phyloP scores from a whole-genome alignment of 2,329 filamentous ascomycete genomes.

The Colletotrichum lini region DNA sequence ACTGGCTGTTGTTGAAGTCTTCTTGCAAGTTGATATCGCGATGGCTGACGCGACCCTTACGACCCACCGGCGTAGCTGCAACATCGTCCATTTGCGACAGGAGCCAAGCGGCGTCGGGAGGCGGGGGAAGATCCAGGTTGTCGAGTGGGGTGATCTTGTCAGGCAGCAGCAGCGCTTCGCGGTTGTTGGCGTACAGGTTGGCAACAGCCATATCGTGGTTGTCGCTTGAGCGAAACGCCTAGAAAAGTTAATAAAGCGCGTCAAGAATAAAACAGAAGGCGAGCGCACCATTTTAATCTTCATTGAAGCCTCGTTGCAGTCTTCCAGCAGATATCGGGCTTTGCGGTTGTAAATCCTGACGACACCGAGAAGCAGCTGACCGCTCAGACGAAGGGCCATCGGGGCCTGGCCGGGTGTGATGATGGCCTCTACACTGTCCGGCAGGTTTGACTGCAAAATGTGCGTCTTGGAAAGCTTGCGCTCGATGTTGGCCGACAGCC shows the following conservation, averaged over 20 bases:
- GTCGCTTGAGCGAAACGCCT: slow-evolving; percentile 94
- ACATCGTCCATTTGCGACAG: slow-evolving; percentile 81
- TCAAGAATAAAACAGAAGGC: not conserved
- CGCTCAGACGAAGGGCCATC: slow-evolving; percentile 93
- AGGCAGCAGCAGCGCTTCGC: slow-evolving; percentile 88
- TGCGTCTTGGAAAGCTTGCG: slow-evolving; percentile 98
- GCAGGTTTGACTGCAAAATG: slow-evolving; percentile 93
- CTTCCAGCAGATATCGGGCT: slow-evolving; percentile 94
- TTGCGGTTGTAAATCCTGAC: slow-evolving; percentile 98
- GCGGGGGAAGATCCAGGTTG: slow-evolving; percentile 80
- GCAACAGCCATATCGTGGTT: slow-evolving; percentile 92
- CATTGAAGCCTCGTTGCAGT: slow-evolving; percentile 96
- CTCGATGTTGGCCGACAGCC: slow-evolving; percentile 98
- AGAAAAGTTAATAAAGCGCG: slow-evolving; percentile 51
- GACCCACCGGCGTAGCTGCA: slow-evolving; percentile 67
- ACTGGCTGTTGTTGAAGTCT: slow-evolving; percentile 82
- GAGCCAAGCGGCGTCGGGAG: slow-evolving; percentile 89
- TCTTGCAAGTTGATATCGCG: slow-evolving; percentile 79
- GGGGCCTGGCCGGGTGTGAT: slow-evolving; percentile 94
- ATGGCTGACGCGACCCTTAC: slow-evolving; percentile 71
- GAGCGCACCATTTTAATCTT: slow-evolving; percentile 95
- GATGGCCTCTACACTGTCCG: slow-evolving; percentile 95
- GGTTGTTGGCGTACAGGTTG: slow-evolving; percentile 84
- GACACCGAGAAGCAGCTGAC: slow-evolving; percentile 93
- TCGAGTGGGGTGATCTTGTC: slow-evolving; percentile 96